Percentiles rank a stretch among this genome's conserved stretches.
These are phyloP conservation scores for Boletus speciosus DNA, from an alignment of 768 basidiomycete species.

Conservation along the genomic window DNA sequence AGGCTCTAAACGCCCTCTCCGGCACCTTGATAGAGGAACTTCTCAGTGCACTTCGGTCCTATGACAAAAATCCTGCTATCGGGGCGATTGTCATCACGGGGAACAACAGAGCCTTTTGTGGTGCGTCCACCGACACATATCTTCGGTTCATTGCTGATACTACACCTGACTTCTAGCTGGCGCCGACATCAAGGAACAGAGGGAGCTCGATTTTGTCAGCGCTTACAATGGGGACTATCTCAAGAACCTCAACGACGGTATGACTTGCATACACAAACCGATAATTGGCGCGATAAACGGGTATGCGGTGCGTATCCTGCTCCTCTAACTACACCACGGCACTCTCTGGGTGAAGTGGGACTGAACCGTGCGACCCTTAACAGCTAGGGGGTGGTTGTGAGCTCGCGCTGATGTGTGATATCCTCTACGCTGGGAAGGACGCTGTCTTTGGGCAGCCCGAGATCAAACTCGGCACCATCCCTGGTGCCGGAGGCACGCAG, in stretches of 20 bases:
- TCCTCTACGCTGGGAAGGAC: conserved; percentile 81
- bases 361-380: conserved; percentile 22
- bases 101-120: conserved; percentile 72
- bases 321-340: neutral
- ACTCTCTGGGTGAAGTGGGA: neutral
- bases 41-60: conserved; percentile 64
- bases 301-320: conserved; percentile 55
- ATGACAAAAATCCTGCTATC: conserved; percentile 65
- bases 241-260: conserved; percentile 39
- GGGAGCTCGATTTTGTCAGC: conserved; percentile 62
- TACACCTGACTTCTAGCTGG: conserved; percentile 47
- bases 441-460: conserved; percentile 96
- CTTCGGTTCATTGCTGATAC: neutral
- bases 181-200: conserved; percentile 99
- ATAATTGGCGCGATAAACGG: conserved; percentile 94
- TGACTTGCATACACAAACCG: conserved; percentile 70
- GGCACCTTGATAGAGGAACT: conserved; percentile 76
- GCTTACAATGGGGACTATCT: conserved; percentile 48
- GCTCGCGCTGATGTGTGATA: conserved; percentile 93
- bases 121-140: neutral
- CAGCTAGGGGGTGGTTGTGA: conserved; percentile 97
- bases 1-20: conserved; percentile 81
- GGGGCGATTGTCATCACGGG: conserved; percentile 92
- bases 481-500: conserved; percentile 92
- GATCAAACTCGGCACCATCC: conserved; percentile 91